phyloP scores from a whole-genome alignment of 1,284 basidiomycete genomes.

The Trichosporon coremiiforme region DNA sequence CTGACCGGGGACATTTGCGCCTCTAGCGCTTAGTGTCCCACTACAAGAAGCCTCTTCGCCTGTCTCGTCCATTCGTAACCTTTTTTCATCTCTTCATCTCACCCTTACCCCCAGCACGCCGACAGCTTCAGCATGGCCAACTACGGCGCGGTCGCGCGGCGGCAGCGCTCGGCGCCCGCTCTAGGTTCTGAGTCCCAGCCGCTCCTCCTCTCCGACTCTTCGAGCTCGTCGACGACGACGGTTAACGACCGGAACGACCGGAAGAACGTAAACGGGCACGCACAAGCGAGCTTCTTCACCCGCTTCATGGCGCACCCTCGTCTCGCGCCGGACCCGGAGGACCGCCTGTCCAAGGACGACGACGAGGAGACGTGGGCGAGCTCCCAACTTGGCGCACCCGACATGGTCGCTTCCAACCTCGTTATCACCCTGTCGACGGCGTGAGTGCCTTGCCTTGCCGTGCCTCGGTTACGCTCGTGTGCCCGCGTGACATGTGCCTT shows the following conservation, averaged over 20 bases:
- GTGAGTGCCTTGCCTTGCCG: neutral
- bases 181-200: neutral
- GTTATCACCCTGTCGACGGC: conserved; percentile 18
- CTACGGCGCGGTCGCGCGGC: neutral
- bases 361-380: conserved; percentile 8
- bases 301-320: neutral
- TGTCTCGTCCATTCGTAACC: neutral
- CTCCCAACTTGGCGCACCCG: conserved; percentile 10
- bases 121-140: neutral
- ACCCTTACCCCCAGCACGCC: neutral
- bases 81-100: neutral
- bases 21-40: neutral
- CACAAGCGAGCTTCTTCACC: neutral
- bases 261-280: neutral
- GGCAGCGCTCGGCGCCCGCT: conserved; percentile 6
- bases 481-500: neutral
- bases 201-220: neutral
- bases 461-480: neutral
- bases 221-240: neutral
- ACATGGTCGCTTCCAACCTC: conserved; percentile 19
- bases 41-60: neutral
- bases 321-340: neutral
- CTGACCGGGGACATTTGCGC: neutral
- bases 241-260: neutral
- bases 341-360: conserved; percentile 1